Conservation (phyloP, 352 stramenopile species). For the Phytophthora pisi region DNA sequence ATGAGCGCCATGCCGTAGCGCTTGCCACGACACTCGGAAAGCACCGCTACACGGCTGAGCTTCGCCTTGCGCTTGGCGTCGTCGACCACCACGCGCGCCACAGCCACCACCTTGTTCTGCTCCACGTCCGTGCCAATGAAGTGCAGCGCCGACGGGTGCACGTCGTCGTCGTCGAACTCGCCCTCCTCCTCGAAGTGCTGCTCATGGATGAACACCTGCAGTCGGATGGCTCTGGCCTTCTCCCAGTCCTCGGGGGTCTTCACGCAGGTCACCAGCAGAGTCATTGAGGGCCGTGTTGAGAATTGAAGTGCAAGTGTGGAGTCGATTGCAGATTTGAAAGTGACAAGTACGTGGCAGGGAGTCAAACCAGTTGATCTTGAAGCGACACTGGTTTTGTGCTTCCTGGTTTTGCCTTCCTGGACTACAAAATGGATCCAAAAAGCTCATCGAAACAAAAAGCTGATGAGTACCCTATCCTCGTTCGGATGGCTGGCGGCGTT, state of each 20-base stretch:
- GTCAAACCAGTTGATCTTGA: conserved; percentile 19
- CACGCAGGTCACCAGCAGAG: conserved; percentile 44
- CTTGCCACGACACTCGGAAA: conserved; percentile 59
- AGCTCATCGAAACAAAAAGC: conserved; percentile 16
- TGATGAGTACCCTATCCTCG: conserved; percentile 11
- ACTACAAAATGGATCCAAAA: neutral
- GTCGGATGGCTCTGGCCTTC: conserved; percentile 46
- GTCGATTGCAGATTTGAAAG: conserved; percentile 18
- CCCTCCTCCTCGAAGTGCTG: conserved; percentile 40
- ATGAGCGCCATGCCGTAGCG: conserved; percentile 52
- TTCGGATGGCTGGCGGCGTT: neutral
- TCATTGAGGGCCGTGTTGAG: conserved; percentile 19
- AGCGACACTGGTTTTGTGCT: neutral
- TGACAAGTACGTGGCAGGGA: conserved; percentile 16
- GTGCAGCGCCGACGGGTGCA: conserved; percentile 46
- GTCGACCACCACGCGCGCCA: conserved; percentile 47
- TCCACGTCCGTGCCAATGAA: conserved; percentile 57
- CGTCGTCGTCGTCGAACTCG: conserved; percentile 51
- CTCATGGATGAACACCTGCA: conserved; percentile 58
- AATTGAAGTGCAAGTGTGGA: neutral
- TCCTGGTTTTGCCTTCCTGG: conserved; percentile 3
- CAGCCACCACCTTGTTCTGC: conserved; percentile 55
- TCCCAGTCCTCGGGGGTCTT: conserved; percentile 47
- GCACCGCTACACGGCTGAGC: conserved; percentile 56
- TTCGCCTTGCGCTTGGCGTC: conserved; percentile 44